Conservation (phyloP, 1,284 basidiomycete genomes). For the Apiotrichum montevideense region DNA sequence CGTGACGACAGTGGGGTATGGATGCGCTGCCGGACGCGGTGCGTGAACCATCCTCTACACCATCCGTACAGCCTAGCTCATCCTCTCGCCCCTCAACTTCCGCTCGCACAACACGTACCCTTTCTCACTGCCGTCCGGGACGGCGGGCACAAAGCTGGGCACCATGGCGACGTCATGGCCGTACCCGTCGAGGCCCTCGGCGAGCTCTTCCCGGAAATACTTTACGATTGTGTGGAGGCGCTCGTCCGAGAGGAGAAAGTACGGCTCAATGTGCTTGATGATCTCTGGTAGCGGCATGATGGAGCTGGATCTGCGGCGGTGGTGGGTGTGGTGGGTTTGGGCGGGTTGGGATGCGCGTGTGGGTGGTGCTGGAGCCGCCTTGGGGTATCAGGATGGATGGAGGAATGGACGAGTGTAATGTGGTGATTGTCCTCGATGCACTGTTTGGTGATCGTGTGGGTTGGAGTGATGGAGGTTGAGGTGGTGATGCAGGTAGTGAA, state of each 20-base stretch:
- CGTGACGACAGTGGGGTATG: not conserved
- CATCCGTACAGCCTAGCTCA: too few species aligned
- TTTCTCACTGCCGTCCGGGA: constrained; percentile 82
- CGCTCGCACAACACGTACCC: constrained; percentile 57
- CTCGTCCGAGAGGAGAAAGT: constrained; percentile 62
- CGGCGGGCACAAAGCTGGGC: constrained; percentile 81
- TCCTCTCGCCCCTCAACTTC: too few species aligned
- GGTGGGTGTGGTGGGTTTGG: not conserved
- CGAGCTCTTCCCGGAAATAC: constrained; percentile 71
- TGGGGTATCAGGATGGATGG: too few species aligned
- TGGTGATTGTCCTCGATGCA: too few species aligned
- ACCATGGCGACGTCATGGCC: constrained; percentile 84
- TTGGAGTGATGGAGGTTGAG: too few species aligned
- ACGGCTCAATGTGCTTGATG: constrained; percentile 52
- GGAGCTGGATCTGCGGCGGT: not conserved
- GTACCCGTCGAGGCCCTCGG: constrained; percentile 62
- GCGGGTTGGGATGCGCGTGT: too few species aligned
- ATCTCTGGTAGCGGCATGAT: constrained; percentile 22
- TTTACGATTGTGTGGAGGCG: constrained; percentile 63
- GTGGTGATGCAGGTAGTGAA: too few species aligned
- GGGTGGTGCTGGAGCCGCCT: too few species aligned
- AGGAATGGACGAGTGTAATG: too few species aligned
- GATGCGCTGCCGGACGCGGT: too few species aligned
- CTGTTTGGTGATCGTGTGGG: too few species aligned
- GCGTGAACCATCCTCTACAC: too few species aligned